These are phyloP conservation scores for Arbutus unedo DNA, from an alignment of 148 eudicot genomes.

Conservation along the genomic window DNA sequence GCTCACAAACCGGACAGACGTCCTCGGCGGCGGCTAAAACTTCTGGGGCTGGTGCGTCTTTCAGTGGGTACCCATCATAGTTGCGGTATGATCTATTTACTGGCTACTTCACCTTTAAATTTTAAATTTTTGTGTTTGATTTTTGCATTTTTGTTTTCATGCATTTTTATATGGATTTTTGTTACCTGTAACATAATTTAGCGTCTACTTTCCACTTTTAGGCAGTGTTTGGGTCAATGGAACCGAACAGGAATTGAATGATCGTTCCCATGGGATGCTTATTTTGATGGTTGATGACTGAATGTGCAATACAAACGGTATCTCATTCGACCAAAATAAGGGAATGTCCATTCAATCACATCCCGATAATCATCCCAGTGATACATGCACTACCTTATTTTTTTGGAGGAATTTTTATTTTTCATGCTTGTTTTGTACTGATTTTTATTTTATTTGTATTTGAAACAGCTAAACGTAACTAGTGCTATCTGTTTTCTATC, in stretches of 20 bases:
- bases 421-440: not conserved
- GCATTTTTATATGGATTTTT: not conserved
- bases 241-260: not conserved
- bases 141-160: not conserved
- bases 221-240: not conserved
- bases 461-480: not conserved
- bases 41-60: conserved; percentile 22
- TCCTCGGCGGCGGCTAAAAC: not conserved
- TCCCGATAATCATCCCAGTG: not conserved
- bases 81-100: conserved; percentile 20
- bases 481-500: not conserved
- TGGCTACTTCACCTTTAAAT: not conserved
- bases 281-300: not conserved
- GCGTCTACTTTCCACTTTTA: not conserved
- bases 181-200: not conserved
- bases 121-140: not conserved
- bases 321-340: not conserved
- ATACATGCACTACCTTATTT: not conserved
- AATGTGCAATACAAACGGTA: not conserved
- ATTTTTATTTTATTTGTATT: not conserved
- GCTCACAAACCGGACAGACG: conserved; percentile 10
- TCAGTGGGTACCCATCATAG: conserved; percentile 10
- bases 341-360: not conserved
- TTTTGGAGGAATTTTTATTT: not conserved
- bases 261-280: not conserved